Evolutionary conservation across 2,329 filamentous ascomycete species (phyloP), one percentile per base, ranked within the genome.

Genomic region (Arthroderma uncinatum): DNA sequence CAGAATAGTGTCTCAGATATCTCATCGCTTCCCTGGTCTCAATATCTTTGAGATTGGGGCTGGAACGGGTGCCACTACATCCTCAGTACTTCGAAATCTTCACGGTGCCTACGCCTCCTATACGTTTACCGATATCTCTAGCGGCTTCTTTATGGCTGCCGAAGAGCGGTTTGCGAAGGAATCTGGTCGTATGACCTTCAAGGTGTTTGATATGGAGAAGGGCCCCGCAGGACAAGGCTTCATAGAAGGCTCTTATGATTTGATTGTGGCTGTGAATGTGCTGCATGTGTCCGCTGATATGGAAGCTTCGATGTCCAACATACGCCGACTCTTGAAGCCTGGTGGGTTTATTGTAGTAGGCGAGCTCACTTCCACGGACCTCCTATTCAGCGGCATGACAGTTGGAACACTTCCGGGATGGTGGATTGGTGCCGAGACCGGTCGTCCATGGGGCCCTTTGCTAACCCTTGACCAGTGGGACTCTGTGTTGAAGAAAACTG

Each of bases 311-410:
- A 63, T 33, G 60, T 69, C 34, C 2, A 71, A 76, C 54, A 61
- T 70, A 0, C 68, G 74, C 0, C 59, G 60, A 0, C 61, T 78
- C 0, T 63, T 78, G 0, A 73, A 70, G 50, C 74, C 78, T 1
- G 77, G 76, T 1, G 78, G 78, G 0, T 74, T 73, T 57, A 63
- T 81, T 0, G 36, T 79, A 2, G 44, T 77, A 0, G 42, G 74
- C 1, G 78, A 81, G 56, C 57, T 73, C 1, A 71, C 65, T 0
- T 55, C 64, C 10, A 58, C 61, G 3, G 59, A 60, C 5, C 34
- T 60, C 2, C 64, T 68, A 44, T 63, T 64, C 8, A 55, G 64
- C 9, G 62, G 61, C 2, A 59, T 66, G 47, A 58, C 71, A 19
- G 62, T 74, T n/a, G 69, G 68, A 16, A 60, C 60, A 0, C 58